Evolutionary conservation across 2,329 filamentous ascomycete species (phyloP).

Genomic region (Colletotrichum godetiae): DNA sequence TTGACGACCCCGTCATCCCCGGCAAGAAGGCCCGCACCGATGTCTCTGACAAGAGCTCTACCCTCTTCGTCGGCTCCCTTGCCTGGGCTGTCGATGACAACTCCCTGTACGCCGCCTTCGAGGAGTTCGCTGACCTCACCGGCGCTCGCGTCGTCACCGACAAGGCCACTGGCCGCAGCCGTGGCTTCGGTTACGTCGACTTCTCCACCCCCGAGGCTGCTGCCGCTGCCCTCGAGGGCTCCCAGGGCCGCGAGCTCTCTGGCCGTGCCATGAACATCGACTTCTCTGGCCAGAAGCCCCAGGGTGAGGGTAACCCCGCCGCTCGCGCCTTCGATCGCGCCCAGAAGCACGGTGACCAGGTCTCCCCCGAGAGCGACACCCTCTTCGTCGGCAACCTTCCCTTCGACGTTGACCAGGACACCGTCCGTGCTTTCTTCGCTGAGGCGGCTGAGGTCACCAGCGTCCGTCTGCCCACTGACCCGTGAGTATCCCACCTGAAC

Average conservation of each 20-base stretch:
- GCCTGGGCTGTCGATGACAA: constrained; percentile 93
- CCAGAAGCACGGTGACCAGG: constrained; percentile 79
- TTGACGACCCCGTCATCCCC: constrained; percentile 55
- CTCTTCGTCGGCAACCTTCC: constrained; percentile 93
- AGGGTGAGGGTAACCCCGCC: constrained; percentile 61
- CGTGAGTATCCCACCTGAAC: constrained; percentile 56
- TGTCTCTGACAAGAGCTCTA: constrained; percentile 62
- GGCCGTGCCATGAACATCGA: constrained; percentile 82
- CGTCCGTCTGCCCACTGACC: constrained; percentile 89
- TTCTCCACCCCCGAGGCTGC: constrained; percentile 77
- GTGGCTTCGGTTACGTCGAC: constrained; percentile 95
- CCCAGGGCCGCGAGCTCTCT: constrained; percentile 80
- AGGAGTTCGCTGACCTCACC: constrained; percentile 78
- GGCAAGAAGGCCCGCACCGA: constrained; percentile 78
- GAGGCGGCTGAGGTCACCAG: constrained; percentile 78
- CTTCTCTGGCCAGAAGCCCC: constrained; percentile 76
- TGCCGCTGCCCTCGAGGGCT: constrained; percentile 77
- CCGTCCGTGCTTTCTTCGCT: constrained; percentile 79
- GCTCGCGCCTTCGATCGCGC: constrained; percentile 73
- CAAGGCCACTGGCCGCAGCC: constrained; percentile 82
- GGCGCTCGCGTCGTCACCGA: constrained; percentile 86
- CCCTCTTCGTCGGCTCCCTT: constrained; percentile 90
- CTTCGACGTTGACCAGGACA: constrained; percentile 84
- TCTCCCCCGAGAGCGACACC: constrained; percentile 85
- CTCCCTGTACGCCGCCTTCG: constrained; percentile 83